Evolutionary conservation across 1,284 basidiomycete genomes (phyloP), one percentile per base, ranked within the genome.

Genomic region (Leccinum fallax): DNA sequence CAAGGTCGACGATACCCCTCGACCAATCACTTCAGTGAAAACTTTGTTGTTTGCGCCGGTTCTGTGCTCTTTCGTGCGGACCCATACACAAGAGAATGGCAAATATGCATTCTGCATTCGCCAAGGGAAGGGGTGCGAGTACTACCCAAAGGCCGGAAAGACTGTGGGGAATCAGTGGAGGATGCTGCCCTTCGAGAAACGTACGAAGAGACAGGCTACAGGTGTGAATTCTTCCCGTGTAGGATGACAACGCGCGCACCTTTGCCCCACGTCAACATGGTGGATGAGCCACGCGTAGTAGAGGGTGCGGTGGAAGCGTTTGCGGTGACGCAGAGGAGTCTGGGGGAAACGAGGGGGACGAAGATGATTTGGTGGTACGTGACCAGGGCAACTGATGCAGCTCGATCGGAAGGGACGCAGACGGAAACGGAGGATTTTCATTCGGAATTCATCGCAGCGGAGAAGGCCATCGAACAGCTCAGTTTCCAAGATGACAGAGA

Each of bases 111-210:
- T 67, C 67, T 63, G 59, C 72, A 46, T 66, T 71, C 74, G 46
- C 75, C 67, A 54, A 73, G 57, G 63, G 77, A 64, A 40, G 61
- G 80, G 48, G 70, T 79, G 60, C 85, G 81, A 78, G 66, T 84
- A 5, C 79, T 87, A 13, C 83, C 85, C 26, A 87, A 86, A 60
- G 86, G 85, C 9, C 78, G 84, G 30, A 87, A 88, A 66, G 85
- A 87, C 67, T 71, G 76, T n/a, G 81, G 81, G 9, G 86, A 87
- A 68, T 75, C 76, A 9, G 71, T 84, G 9, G 77, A 80, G 52
- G 66, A 66, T 2, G 77, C 85, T 4, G 78, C 85, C 0, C 65
- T 83, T 9, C 78, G 85, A 19, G 86, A 87, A 70, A 85, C 84
- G 0, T 82, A 78, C 67, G 85, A 87, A 66, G 86, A 87, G 71